Conservation (phyloP, 2,329 filamentous ascomycete genomes). For the Biscogniauxia sp. region DNA sequence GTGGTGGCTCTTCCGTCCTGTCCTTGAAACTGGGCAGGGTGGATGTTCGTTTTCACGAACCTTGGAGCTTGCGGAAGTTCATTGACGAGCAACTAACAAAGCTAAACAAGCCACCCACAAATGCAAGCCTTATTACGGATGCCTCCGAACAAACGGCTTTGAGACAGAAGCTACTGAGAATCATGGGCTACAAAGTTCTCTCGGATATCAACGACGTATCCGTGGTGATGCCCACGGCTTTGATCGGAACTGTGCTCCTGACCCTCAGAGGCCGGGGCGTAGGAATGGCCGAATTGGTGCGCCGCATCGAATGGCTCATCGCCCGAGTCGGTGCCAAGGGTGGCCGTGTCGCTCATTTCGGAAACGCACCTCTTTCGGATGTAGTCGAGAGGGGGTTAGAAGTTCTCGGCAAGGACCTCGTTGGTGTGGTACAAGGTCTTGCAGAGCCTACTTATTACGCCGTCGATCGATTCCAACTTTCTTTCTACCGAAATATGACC, state of each 20-base stretch:
- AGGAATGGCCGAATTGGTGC: conserved; percentile 78
- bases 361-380: conserved; percentile 70
- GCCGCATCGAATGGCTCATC: conserved; percentile 87
- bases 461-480: conserved; percentile 93
- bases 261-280: conserved; percentile 90
- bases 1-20: conserved; percentile 77
- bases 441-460: conserved; percentile 93
- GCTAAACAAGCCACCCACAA: conserved; percentile 48
- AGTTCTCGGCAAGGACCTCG: conserved; percentile 84
- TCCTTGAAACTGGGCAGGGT: conserved; percentile 87
- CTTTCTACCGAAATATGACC: conserved; percentile 99
- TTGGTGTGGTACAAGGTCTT: conserved; percentile 74
- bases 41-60: conserved; percentile 93
- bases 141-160: conserved; percentile 51
- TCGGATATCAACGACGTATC: conserved; percentile 94
- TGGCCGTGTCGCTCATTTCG: conserved; percentile 91
- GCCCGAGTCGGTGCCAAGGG: conserved; percentile 80
- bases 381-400: conserved; percentile 90
- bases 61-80: conserved; percentile 86
- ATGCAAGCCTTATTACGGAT: conserved; percentile 44
- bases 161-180: conserved; percentile 73
- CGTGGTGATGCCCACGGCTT: conserved; percentile 95
- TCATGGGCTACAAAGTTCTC: conserved; percentile 87
- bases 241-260: conserved; percentile 90
- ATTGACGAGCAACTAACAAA: conserved; percentile 71